Conservation (phyloP, 2,329 filamentous ascomycete species). For the Diaporthe australafricana region DNA sequence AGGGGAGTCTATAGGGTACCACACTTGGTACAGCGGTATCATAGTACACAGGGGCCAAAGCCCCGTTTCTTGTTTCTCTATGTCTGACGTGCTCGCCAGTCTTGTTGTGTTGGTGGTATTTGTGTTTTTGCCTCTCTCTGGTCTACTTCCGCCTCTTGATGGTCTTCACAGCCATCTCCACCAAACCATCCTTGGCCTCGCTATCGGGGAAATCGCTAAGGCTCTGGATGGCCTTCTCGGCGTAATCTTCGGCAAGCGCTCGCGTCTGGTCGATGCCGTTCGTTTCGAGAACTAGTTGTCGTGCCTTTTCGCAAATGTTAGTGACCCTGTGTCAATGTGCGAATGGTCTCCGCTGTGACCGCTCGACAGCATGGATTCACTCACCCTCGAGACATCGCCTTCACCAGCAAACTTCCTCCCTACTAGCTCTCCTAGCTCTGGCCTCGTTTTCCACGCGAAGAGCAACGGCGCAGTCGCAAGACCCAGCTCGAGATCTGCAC, state of each 20-base stretch:
- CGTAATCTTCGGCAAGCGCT: slow-evolving; percentile 89
- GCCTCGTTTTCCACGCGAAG: slow-evolving; percentile 93
- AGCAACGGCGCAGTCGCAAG: slow-evolving; percentile 93
- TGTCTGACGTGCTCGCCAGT: neutral
- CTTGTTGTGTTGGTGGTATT: neutral
- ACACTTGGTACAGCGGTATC: neutral
- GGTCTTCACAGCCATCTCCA: slow-evolving; percentile 95
- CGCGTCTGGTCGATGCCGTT: slow-evolving; percentile 93
- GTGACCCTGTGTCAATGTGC: neutral
- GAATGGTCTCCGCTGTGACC: neutral
- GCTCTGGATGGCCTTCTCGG: slow-evolving; percentile 87
- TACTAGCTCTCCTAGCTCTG: slow-evolving; percentile 86
- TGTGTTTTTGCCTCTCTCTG: neutral
- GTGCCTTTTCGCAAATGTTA: slow-evolving; percentile 69
- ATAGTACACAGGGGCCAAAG: slow-evolving; percentile 1
- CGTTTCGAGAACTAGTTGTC: slow-evolving; percentile 84
- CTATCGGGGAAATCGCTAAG: slow-evolving; percentile 89
- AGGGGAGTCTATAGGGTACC: slow-evolving; percentile 21
- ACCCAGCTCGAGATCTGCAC: slow-evolving; percentile 92
- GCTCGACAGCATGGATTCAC: slow-evolving; percentile 45
- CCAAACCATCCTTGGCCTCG: slow-evolving; percentile 89
- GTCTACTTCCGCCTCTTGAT: slow-evolving; percentile 84
- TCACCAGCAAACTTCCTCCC: slow-evolving; percentile 88
- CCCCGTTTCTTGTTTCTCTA: neutral
- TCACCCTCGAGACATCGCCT: slow-evolving; percentile 87